Evolutionary conservation across 352 stramenopile genomes (phyloP).

Genomic region (Globisporangium iwayamae): DNA sequence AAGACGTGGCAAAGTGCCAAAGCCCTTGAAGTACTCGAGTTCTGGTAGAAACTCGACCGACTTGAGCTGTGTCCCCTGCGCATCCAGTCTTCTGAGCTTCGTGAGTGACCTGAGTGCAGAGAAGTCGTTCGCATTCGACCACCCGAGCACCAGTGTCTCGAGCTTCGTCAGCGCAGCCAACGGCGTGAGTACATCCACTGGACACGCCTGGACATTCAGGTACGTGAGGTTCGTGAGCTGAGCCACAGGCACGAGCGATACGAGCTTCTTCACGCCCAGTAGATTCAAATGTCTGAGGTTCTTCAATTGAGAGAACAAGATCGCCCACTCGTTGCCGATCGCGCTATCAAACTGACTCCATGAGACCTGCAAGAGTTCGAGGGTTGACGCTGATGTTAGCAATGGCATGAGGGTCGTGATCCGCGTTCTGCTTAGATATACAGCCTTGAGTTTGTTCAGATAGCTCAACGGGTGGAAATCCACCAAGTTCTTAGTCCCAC

Average conservation of each 20-base stretch:
- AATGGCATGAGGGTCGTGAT: background rate
- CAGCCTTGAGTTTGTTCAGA: background rate
- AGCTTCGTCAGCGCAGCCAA: background rate
- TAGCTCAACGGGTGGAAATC: constrained; percentile 5
- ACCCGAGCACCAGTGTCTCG: constrained; percentile 4
- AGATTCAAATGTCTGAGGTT: background rate
- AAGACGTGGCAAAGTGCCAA: background rate
- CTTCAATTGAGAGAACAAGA: background rate
- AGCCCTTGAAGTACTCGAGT: constrained; percentile 7
- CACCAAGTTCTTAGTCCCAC: background rate
- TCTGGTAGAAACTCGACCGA: constrained; percentile 3
- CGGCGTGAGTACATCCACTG: background rate
- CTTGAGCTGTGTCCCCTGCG: constrained; percentile 4
- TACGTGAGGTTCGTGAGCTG: constrained; percentile 8
- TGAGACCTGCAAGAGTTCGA: background rate
- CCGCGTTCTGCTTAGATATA: constrained; percentile 1
- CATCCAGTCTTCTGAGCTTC: constrained; percentile 2
- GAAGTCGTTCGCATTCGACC: background rate
- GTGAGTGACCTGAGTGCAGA: background rate
- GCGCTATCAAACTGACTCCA: constrained; percentile 1
- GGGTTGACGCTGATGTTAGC: background rate
- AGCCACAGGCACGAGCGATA: background rate
- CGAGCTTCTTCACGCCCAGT: background rate
- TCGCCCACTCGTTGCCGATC: background rate
- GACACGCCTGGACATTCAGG: constrained; percentile 4